phyloP scores from a whole-genome alignment of 2,329 filamentous ascomycete species.

The Diaporthe citrichinensis region DNA sequence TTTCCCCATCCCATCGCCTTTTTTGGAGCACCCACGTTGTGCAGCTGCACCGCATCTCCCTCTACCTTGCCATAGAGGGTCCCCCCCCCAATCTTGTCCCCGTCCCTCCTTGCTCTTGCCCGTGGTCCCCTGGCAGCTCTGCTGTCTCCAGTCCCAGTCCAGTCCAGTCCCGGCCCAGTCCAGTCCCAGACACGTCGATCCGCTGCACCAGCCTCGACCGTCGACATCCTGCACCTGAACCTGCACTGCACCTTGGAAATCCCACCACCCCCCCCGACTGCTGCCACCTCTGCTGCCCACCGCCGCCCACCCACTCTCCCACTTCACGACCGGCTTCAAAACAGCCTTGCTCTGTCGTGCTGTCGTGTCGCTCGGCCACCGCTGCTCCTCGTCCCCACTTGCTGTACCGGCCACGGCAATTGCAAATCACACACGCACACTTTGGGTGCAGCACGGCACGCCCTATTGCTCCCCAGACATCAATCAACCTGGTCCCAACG shows the following conservation, averaged over 20 bases:
- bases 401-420: slow-evolving; percentile 5
- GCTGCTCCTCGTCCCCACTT: slow-evolving; percentile 15
- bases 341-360: slow-evolving; percentile 30
- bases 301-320: slow-evolving; percentile 30
- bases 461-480: neutral
- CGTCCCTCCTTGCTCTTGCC: slow-evolving; percentile 32
- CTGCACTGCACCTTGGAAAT: slow-evolving; percentile 7
- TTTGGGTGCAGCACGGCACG: slow-evolving; percentile 15
- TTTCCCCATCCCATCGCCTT: slow-evolving; percentile 11
- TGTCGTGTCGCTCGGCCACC: slow-evolving; percentile 28
- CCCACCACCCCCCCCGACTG: slow-evolving; percentile 16
- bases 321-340: slow-evolving; percentile 31
- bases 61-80: slow-evolving; percentile 18
- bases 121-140: slow-evolving; percentile 31
- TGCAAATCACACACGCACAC: slow-evolving; percentile 6
- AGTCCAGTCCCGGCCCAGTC: slow-evolving; percentile 19
- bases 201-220: slow-evolving; percentile 32
- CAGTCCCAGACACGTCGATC: slow-evolving; percentile 38
- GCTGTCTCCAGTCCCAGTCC: slow-evolving; percentile 33
- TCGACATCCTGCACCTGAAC: slow-evolving; percentile 27
- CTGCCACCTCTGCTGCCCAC: slow-evolving; percentile 31
- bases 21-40: slow-evolving; percentile 28
- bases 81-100: slow-evolving; percentile 17
- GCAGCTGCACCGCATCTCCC: neutral
- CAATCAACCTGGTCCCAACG: slow-evolving; percentile 35